Evolutionary conservation across 495 filamentous ascomycete genomes (phyloP).

Genomic region (Thermothielavioides terrestris): DNA sequence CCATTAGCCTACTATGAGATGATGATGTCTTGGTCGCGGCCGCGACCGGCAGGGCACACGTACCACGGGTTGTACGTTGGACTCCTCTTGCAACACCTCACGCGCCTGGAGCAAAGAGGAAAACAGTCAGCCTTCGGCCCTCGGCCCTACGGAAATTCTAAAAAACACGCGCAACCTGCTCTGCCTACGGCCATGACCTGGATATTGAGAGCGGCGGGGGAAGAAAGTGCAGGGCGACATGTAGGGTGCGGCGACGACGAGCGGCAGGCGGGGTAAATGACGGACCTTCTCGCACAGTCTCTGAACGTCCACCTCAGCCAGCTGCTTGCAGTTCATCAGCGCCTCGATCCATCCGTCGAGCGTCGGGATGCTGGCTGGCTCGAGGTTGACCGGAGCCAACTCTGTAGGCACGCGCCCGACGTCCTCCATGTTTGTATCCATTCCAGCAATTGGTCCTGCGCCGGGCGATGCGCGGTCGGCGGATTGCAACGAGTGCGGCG

Average conservation of each 20-base stretch:
- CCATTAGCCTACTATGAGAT: conserved; percentile 5
- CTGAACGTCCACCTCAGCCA: conserved; percentile 89
- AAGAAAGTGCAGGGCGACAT: neutral
- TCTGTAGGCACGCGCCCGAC: conserved; percentile 82
- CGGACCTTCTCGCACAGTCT: conserved; percentile 94
- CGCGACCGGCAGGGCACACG: conserved; percentile 29
- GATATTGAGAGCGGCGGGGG: neutral
- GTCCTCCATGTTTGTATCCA: conserved; percentile 99
- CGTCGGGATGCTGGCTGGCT: conserved; percentile 83
- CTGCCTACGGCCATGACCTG: no score
- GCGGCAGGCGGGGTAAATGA: neutral
- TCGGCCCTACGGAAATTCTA: no score
- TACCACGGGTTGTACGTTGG: conserved; percentile 98
- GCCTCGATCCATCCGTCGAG: conserved; percentile 98
- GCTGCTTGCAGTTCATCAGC: conserved; percentile 97
- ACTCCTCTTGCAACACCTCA: conserved; percentile 94
- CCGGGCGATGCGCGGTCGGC: neutral
- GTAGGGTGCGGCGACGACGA: neutral
- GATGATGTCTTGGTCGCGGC: neutral
- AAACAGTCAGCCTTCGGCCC: no score
- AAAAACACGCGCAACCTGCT: no score
- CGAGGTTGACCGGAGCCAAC: conserved; percentile 61
- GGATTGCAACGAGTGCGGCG: neutral
- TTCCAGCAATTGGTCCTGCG: conserved; percentile 31
- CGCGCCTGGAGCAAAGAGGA: conserved; percentile 54